Evolutionary conservation across 2,329 filamentous ascomycete genomes (phyloP).

Genomic region (Claviceps sp.): DNA sequence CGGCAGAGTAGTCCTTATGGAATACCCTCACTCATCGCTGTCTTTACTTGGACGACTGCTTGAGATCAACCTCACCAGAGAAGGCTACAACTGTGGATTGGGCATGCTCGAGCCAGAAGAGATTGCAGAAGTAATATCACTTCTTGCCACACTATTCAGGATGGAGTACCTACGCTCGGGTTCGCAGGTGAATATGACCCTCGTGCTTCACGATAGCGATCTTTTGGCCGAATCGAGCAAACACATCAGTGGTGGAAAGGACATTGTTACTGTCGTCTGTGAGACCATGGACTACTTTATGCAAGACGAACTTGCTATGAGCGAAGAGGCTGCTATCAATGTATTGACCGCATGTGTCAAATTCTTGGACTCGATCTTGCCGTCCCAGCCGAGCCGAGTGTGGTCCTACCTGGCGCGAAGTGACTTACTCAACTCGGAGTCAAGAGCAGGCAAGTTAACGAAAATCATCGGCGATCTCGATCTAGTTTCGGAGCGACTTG

Average conservation of each 20-base stretch:
- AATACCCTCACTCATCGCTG: constrained; percentile 68
- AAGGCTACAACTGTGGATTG: constrained; percentile 38
- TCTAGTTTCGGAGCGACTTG: constrained; percentile 60
- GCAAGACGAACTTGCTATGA: constrained; percentile 41
- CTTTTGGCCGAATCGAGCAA: constrained; percentile 43
- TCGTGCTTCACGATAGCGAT: constrained; percentile 23
- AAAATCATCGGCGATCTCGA: constrained; percentile 74
- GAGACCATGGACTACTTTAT: constrained; percentile 67
- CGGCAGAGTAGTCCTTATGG: constrained; percentile 61
- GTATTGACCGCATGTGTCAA: constrained; percentile 60
- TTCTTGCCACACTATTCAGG: constrained; percentile 59
- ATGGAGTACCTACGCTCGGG: constrained; percentile 29
- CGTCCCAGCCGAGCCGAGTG: constrained; percentile 66
- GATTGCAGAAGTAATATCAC: constrained; percentile 57
- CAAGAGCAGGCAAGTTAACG: constrained; percentile 62
- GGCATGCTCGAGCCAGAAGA: constrained; percentile 44
- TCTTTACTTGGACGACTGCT: constrained; percentile 67
- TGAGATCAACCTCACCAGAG: constrained; percentile 50
- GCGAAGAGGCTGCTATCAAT: constrained; percentile 52
- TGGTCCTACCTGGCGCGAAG: constrained; percentile 85
- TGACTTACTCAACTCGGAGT: constrained; percentile 62
- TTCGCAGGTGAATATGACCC: constrained; percentile 14
- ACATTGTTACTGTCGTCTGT: constrained; percentile 70
- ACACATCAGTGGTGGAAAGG: constrained; percentile 45
- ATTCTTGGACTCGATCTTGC: constrained; percentile 62